Evolutionary conservation across 306 rosid species (phyloP), one percentile per base, ranked within the genome.

Genomic region (Dicorynia guianensis): DNA sequence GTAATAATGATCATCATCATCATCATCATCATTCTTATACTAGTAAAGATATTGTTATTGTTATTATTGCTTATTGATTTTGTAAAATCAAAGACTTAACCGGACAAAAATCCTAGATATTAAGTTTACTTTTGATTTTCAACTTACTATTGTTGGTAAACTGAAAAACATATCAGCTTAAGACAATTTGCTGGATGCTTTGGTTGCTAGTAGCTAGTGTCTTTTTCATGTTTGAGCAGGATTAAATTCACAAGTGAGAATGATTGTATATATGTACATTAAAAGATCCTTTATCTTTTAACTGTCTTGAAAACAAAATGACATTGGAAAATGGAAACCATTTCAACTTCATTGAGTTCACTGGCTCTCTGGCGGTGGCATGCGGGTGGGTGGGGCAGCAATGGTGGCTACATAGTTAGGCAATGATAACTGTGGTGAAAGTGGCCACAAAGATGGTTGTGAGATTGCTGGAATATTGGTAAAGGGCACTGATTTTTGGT

Each of bases 1-100:
- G 65, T 61, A 35, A 60, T 33, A 18, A 15, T 10, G 6, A 10
- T 36, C 5, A 15, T 50, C 3, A 19, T 55, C 30, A 71, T 13
- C 36, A 10, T 34, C 33, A 13, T 52, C 10, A 9, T 61, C 1
- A 25, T 25, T 1, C 30, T 25, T 25, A 25, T 25, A 2, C 30
- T 25, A 25, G 1, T 25, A 25, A 25, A 25, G 30, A 1, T 25
- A 25, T 25, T 25, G 30, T 25, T 25, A 25, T 25, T 25, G 30
- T 25, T 25, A 25, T 25, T 25, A 46, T 5, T 68, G 48, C 34
- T 13, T 48, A 14, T 33, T 17, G 82, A 87, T 86, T 25, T 25
- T 63, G 17, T 46, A 35, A 33, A 47, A 58, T 25, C n/a, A 8
- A 72, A 9, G 18, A 46, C 18, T 35, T 33, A 8, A 58, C 10